A percentile compares a stretch with the other conserved stretches of the same genome.
Conservation (phyloP, 176 grass and related monocot species). For the Oryza brachyantha region DNA sequence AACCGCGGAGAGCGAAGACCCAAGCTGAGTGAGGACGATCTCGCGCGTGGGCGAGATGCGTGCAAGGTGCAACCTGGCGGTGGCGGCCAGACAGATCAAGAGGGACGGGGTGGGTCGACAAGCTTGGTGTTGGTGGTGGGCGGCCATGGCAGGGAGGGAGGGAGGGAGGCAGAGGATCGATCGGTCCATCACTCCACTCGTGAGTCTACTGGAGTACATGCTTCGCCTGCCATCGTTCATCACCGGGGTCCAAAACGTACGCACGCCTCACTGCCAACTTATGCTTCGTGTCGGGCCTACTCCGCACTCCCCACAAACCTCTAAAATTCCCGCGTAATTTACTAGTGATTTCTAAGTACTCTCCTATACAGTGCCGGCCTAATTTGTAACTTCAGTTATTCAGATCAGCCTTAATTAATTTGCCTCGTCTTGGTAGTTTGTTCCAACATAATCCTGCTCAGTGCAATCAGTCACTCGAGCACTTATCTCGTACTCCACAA, state of each 20-base stretch:
- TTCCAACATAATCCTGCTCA: too few relatives aligned
- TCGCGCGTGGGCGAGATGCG: neutral
- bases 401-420: neutral
- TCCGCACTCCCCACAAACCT: neutral
- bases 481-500: too few relatives aligned
- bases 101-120: neutral
- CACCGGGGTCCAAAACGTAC: neutral
- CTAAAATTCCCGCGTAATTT: neutral
- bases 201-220: neutral
- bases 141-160: neutral
- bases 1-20: too few relatives aligned
- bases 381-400: too few relatives aligned
- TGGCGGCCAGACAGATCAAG: neutral
- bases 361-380: too few relatives aligned
- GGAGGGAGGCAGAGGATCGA: too few relatives aligned
- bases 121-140: too few relatives aligned
- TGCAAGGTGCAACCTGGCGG: neutral
- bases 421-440: neutral
- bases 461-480: too few relatives aligned
- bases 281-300: constrained; percentile 57
- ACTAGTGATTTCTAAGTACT: too few relatives aligned
- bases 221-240: neutral
- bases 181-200: neutral
- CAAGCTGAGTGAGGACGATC: too few relatives aligned
- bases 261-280: constrained; percentile 56